Evolutionary conservation across 495 filamentous ascomycete species (phyloP).

Genomic region (Aspergillus incahuasiensis): DNA sequence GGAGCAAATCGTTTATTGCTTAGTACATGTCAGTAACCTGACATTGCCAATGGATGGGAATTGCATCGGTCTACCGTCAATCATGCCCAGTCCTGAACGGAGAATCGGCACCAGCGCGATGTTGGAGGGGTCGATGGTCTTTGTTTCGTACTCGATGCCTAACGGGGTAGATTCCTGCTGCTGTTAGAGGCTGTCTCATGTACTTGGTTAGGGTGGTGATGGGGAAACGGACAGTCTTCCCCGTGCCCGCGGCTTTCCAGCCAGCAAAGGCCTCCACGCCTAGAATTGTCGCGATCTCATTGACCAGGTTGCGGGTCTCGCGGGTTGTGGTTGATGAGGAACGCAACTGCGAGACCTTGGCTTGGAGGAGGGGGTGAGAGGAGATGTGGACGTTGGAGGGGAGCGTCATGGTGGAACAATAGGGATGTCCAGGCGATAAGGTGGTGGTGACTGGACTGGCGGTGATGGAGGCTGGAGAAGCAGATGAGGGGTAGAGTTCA

Average conservation of each 20-base stretch:
- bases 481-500: conserved; percentile 11
- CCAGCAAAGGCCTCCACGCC: conserved; percentile 74
- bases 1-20: conserved; percentile 82
- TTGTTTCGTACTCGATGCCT: conserved; percentile 61
- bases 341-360: conserved; percentile 86
- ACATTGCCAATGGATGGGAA: background rate
- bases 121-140: conserved; percentile 53
- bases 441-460: conserved; percentile 9
- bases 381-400: conserved; percentile 66
- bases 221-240: conserved; percentile 28
- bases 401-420: conserved; percentile 24
- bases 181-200: background rate
- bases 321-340: conserved; percentile 62
- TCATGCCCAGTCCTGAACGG: conserved; percentile 83
- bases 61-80: conserved; percentile 50
- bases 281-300: conserved; percentile 81
- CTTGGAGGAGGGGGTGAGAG: conserved; percentile 75
- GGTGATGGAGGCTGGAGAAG: background rate
- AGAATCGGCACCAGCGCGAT: conserved; percentile 89
- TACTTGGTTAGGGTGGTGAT: background rate
- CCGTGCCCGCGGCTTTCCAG: conserved; percentile 44
- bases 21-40: background rate
- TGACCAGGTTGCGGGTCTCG: conserved; percentile 75
- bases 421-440: background rate
- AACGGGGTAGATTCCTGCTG: conserved; percentile 68